Evolutionary conservation across 495 filamentous ascomycete genomes (phyloP), one percentile per base, ranked within the genome.

Genomic region (Pyrenopolyporus hunteri): DNA sequence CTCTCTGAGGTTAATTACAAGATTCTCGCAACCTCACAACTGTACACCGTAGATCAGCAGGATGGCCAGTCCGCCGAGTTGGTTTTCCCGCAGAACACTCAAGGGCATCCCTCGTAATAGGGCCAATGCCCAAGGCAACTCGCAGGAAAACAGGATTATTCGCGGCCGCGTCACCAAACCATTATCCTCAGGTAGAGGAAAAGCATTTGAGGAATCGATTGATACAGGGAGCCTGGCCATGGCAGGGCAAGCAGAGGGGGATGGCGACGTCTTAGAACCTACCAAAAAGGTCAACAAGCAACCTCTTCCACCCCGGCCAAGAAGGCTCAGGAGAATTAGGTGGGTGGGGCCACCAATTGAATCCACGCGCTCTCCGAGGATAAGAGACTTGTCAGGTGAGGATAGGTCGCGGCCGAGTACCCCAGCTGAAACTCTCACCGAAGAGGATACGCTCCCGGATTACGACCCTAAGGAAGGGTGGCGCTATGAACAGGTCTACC

Each of bases 401-500:
- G 23, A 17, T 29, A 20, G 13, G 19, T 42, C 37, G 37, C 37
- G 6, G 19, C 37, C 20, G 13, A 42, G 4, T 20, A 42, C 11
- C 8, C 19, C 4, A 2, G 37, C 10, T 23, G 19, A 23, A 11
- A 6, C 19, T 42, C 23, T 20, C 3, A 23, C 17, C 6, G 4
- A 20, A 0, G 13, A 35, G 6, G 37, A 36, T 11, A 46, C 22
- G 22, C 20, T 31, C 22, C 4, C 1, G 7, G 56, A 60, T 6
- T 17, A 62, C 26, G 59, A 53, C 2, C 8, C 22, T 6, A 59
- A 65, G 9, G 47, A 49, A 7, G 50, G 26, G 29, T 69, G 63
- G 69, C 69, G 66, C 31, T 33, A 35, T 20, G 69, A 71, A 43
- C 66, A 71, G 32, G 44, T 63, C 29, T 66, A 39, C 16, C 49